A percentile compares a stretch with the other conserved stretches of the same genome.
Evolutionary conservation across 441 rosid species (phyloP).

Genomic region (Adansonia rubrostipa): DNA sequence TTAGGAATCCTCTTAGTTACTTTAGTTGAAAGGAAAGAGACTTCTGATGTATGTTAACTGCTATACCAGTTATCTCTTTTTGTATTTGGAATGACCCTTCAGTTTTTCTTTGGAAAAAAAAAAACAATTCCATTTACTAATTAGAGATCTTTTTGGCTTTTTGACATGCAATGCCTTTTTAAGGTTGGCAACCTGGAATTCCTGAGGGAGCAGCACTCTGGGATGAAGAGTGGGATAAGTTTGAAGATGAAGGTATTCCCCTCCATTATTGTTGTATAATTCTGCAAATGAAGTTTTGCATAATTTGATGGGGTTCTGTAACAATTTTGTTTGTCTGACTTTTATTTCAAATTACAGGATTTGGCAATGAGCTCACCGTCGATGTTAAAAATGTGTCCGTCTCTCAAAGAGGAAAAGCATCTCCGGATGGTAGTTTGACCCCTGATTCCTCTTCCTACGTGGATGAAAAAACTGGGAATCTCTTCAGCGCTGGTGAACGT

Average conservation of each 20-base stretch:
- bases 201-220: slow-evolving; percentile 84
- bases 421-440: slow-evolving; percentile 56
- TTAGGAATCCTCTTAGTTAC: not conserved
- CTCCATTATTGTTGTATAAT: slow-evolving; percentile 11
- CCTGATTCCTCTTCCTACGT: slow-evolving; percentile 58
- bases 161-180: slow-evolving; percentile 39
- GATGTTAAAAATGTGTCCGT: slow-evolving; percentile 53
- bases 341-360: slow-evolving; percentile 57
- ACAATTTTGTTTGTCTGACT: slow-evolving; percentile 25
- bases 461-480: slow-evolving; percentile 52
- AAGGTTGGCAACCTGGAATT: slow-evolving; percentile 99
- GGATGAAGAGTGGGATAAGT: slow-evolving; percentile 99
- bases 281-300: not conserved
- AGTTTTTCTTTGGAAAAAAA: not conserved
- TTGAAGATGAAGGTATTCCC: slow-evolving; percentile 87
- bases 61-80: slow-evolving; percentile 1
- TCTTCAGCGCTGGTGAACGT: slow-evolving; percentile 50
- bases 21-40: slow-evolving; percentile 13
- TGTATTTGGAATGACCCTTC: not conserved
- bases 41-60: slow-evolving; percentile 7
- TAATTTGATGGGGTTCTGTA: slow-evolving; percentile 23
- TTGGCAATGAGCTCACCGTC: slow-evolving; percentile 75
- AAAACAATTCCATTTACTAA: slow-evolving; percentile 6
- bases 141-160: slow-evolving; percentile 30
- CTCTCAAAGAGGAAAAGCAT: slow-evolving; percentile 52